Conservation (phyloP, 371 early-diverging fungal species). For the Choanephora cucurbitarum region DNA sequence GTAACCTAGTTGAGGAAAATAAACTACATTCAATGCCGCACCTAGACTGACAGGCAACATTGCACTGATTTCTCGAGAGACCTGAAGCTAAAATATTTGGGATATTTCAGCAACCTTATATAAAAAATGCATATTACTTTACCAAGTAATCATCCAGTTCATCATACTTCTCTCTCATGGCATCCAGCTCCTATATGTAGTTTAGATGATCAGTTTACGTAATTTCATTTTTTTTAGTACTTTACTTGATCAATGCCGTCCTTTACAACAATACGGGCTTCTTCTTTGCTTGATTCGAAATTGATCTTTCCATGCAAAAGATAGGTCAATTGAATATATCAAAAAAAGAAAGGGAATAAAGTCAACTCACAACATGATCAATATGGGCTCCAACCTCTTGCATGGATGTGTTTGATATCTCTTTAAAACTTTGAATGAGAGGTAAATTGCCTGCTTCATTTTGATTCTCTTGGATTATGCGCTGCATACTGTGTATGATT, state of each 20-base stretch:
- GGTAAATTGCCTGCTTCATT: slow-evolving; percentile 16
- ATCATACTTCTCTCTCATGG: slow-evolving; percentile 59
- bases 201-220: not conserved
- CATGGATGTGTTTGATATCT: slow-evolving; percentile 28
- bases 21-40: slow-evolving; percentile 68
- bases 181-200: slow-evolving; percentile 61
- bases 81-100: slow-evolving; percentile 43
- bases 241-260: slow-evolving; percentile 57
- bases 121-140: too few species aligned
- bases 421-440: slow-evolving; percentile 44
- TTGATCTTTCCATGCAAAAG: too few species aligned
- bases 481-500: slow-evolving; percentile 38
- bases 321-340: not conserved
- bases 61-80: slow-evolving; percentile 60
- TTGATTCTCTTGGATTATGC: slow-evolving; percentile 20
- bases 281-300: slow-evolving; percentile 63
- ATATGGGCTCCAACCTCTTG: slow-evolving; percentile 59
- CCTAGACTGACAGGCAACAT: slow-evolving; percentile 54
- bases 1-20: slow-evolving; percentile 85
- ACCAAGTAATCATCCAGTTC: slow-evolving; percentile 58
- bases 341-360: too few species aligned
- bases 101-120: too few species aligned
- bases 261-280: slow-evolving; percentile 63
- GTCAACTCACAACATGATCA: slow-evolving; percentile 27
- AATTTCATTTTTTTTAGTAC: not conserved